phyloP scores from a whole-genome alignment of 2,329 filamentous ascomycete species.

The Colletotrichum sp. region DNA sequence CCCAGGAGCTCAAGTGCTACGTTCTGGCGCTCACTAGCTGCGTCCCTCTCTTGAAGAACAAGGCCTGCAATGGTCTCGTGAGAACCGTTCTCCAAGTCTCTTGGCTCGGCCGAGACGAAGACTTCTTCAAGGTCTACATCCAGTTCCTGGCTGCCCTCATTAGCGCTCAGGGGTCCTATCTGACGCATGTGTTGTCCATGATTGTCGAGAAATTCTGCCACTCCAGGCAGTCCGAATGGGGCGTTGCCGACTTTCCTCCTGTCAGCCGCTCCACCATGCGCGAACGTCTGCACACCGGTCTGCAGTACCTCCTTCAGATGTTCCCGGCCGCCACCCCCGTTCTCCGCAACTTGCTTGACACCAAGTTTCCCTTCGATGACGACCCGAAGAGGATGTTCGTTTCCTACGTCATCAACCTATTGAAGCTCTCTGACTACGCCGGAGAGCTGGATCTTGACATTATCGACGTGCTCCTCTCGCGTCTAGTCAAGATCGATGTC shows the following conservation, averaged over 20 bases:
- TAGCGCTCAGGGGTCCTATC: conserved; percentile 82
- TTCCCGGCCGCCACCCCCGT: conserved; percentile 79
- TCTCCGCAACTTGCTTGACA: conserved; percentile 68
- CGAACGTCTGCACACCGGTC: conserved; percentile 74
- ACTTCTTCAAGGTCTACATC: conserved; percentile 70
- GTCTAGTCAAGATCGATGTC: conserved; percentile 91
- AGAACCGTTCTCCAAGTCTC: conserved; percentile 63
- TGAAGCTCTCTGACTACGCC: conserved; percentile 78
- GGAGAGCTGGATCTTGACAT: conserved; percentile 81
- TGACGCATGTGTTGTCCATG: conserved; percentile 77
- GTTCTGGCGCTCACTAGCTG: conserved; percentile 67
- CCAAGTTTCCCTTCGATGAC: conserved; percentile 77
- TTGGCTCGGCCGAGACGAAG: conserved; percentile 69
- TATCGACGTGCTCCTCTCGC: conserved; percentile 81
- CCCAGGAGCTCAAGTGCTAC: conserved; percentile 64
- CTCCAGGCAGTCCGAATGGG: conserved; percentile 49
- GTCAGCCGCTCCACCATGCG: conserved; percentile 71
- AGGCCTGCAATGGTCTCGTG: conserved; percentile 63
- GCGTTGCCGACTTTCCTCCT: conserved; percentile 56
- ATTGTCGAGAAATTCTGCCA: conserved; percentile 78
- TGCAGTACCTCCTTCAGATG: conserved; percentile 78
- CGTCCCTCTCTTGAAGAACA: conserved; percentile 62
- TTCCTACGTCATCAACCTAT: conserved; percentile 85
- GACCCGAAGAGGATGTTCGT: conserved; percentile 82
- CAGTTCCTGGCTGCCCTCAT: conserved; percentile 75